Evolutionary conservation across 2,329 filamentous ascomycete species (phyloP), one percentile per base, ranked within the genome.

Genomic region (Colletotrichum australisinense): DNA sequence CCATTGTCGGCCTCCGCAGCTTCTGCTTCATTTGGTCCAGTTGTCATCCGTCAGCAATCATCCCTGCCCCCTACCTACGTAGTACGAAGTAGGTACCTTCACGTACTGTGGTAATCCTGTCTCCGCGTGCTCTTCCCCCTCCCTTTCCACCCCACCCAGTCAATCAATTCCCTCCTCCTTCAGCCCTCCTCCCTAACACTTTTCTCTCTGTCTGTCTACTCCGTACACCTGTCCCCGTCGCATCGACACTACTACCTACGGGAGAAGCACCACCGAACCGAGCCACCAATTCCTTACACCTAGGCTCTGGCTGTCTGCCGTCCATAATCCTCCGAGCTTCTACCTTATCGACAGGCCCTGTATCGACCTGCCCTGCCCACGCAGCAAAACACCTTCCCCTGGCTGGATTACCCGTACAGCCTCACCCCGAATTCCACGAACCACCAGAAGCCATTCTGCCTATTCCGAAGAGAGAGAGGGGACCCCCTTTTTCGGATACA

Each of bases 401-500:
- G 49, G 53, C 32, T 35, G 22, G 53, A 12, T 24, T 52, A 55
- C 46, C 71, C 42, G 62, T 71, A 70, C 71, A 71, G 71, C 71
- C 71, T 73, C 67, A 64, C 59, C 22, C 42, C 32, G 26, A 35
- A 53, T 32, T 32, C 49, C 52, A 58, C 67, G 52, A 66, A 62
- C 56, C 30, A 16, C 46, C 49, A 67, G 26, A 65, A 46, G 55
- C 53, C 32, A 56, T 65, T 65, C 24, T 46, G 63, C 63, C 46
- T 57, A 63, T n/a, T 53, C 69, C 70, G n/a, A 49, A 32, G 53
- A 73, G 24, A 42, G 49, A 30, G n/a, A 49, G 35, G 24, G 38
- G 68, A 55, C 62, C 67, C 72, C 72, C 70, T 68, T 65, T 72
- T 68, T 66, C 69, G 58, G 63, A 74, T 62, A 74, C 63, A 63